These are phyloP conservation scores for Dendrocalamus sinicus DNA, from an alignment of 176 grass and related monocot genomes.

Conservation along the genomic window DNA sequence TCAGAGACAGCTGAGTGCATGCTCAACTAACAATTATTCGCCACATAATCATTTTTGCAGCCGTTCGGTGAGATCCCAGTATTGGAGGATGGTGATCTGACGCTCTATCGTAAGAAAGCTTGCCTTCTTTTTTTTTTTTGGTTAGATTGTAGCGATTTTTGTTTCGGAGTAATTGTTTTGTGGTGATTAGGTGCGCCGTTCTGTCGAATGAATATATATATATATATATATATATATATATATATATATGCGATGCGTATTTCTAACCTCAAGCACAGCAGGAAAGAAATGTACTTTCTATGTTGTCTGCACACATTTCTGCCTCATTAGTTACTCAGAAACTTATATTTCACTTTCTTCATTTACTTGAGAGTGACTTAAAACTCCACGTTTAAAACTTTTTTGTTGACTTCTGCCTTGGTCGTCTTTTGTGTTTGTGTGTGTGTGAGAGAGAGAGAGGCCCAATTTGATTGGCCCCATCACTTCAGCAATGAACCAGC, in stretches of 20 bases:
- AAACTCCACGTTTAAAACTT: too few species aligned
- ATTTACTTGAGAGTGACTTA: too few species aligned
- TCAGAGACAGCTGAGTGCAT: neutral
- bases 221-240: too few species aligned
- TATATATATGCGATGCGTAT: too few species aligned
- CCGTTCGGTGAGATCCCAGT: constrained; percentile 57
- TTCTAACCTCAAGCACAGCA: neutral
- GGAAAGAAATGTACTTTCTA: neutral
- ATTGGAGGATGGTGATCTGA: constrained; percentile 58
- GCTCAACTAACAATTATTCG: neutral
- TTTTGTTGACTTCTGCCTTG: too few species aligned
- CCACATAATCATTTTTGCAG: neutral
- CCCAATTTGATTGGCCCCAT: neutral
- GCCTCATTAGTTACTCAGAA: too few species aligned
- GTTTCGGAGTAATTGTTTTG: too few species aligned
- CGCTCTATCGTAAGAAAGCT: constrained; percentile 49
- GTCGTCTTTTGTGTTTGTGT: too few species aligned
- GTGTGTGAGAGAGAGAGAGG: too few species aligned
- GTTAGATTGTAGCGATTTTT: neutral
- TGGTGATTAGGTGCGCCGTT: neutral
- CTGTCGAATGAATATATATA: neutral
- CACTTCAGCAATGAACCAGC: too few species aligned
- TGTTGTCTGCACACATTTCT: neutral
- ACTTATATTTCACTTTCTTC: too few species aligned
- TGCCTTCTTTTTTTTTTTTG: neutral